Evolutionary conservation across 805 yeast species (phyloP).

Genomic region (Candida methanosorbosa): DNA sequence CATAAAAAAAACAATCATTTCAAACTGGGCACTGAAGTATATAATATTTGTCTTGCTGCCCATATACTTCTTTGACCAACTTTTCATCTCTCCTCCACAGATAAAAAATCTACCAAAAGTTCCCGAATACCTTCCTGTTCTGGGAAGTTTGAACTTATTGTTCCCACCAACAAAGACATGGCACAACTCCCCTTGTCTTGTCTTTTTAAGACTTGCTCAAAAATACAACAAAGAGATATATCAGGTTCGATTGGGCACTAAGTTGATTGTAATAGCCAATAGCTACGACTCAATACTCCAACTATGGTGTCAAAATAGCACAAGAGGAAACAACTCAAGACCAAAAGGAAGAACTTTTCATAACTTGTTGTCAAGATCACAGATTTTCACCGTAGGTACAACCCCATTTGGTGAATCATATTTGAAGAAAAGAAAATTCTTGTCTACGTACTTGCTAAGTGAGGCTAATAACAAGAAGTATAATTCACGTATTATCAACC

Average conservation of each 20-base stretch:
- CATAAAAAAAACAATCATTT: no score
- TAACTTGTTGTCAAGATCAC: slow-evolving; percentile 42
- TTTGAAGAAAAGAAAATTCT: slow-evolving; percentile 36
- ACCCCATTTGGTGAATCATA: slow-evolving; percentile 48
- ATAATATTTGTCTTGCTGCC: no score
- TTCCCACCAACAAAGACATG: slow-evolving; percentile 14
- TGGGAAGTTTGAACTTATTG: slow-evolving; percentile 16
- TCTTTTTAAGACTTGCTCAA: slow-evolving; percentile 36
- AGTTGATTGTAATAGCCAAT: slow-evolving; percentile 57
- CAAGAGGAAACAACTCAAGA: slow-evolving; percentile 53
- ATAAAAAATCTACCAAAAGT: slow-evolving; percentile 14
- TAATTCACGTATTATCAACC: slow-evolving; percentile 27
- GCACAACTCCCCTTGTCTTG: slow-evolving; percentile 34
- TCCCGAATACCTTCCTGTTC: slow-evolving; percentile 14
- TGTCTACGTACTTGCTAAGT: slow-evolving; percentile 32
- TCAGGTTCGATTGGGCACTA: slow-evolving; percentile 55
- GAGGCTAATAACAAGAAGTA: slow-evolving; percentile 27
- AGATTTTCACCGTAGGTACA: slow-evolving; percentile 57
- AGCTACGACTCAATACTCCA: slow-evolving; percentile 43
- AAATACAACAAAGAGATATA: slow-evolving; percentile 35
- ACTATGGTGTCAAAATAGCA: slow-evolving; percentile 41
- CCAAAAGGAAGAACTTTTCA: slow-evolving; percentile 66
- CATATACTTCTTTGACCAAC: no score
- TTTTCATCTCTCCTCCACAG: background rate
- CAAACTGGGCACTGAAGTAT: no score